Percentiles rank a stretch among this genome's conserved stretches.
These are phyloP conservation scores for Capronia americana DNA, from an alignment of 2,329 filamentous ascomycete genomes.

Conservation along the genomic window DNA sequence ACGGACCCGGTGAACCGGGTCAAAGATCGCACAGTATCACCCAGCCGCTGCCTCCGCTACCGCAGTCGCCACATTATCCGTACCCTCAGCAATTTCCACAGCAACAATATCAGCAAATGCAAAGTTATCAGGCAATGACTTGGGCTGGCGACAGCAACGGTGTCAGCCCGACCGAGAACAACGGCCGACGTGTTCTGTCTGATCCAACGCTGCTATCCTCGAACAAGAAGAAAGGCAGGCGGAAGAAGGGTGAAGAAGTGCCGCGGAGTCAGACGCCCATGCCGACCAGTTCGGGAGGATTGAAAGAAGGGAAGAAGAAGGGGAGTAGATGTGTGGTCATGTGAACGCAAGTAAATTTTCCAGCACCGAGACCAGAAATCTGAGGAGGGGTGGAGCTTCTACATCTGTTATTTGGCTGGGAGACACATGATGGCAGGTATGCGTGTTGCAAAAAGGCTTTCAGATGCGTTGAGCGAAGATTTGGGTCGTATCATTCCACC, in stretches of 20 bases:
- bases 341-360: slow-evolving; percentile 16
- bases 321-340: slow-evolving; percentile 37
- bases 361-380: not conserved
- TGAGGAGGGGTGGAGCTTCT: not conserved
- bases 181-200: slow-evolving; percentile 11
- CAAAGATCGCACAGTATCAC: slow-evolving; percentile 24
- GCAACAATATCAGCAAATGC: slow-evolving; percentile 17
- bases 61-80: slow-evolving; percentile 12
- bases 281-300: slow-evolving; percentile 1
- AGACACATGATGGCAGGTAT: not conserved
- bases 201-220: slow-evolving; percentile 11
- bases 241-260: slow-evolving; percentile 23
- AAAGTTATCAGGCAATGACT: slow-evolving; percentile 10
- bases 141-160: slow-evolving; percentile 19
- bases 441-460: not conserved
- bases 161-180: slow-evolving; percentile 7
- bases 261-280: slow-evolving; percentile 25
- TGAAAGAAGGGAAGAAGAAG: slow-evolving; percentile 25
- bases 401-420: not conserved
- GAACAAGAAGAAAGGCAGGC: slow-evolving; percentile 26
- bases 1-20: slow-evolving; percentile 24
- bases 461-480: not conserved
- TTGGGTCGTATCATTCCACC: not conserved
- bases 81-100: slow-evolving; percentile 9
- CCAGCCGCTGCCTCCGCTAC: slow-evolving; percentile 16